Conservation (phyloP, 2,329 filamentous ascomycete genomes). For the Venturia nashicola region DNA sequence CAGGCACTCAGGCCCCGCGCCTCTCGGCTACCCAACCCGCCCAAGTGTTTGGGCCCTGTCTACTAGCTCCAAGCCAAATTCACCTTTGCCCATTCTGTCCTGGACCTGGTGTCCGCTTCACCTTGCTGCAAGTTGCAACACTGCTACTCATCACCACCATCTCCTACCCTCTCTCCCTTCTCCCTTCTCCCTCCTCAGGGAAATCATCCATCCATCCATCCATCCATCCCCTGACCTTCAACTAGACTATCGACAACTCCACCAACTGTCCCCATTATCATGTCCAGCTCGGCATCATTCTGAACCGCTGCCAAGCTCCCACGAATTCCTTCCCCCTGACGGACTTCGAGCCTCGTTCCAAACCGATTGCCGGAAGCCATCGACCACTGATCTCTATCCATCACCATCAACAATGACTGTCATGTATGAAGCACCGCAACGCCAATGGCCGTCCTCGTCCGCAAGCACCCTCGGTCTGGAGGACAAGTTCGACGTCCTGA, state of each 20-base stretch:
- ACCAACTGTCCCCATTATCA: neutral
- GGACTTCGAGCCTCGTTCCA: neutral
- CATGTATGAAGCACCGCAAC: constrained; percentile 58
- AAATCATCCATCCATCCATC: neutral
- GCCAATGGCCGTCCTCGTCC: constrained; percentile 46
- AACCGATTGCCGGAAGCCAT: too few species aligned
- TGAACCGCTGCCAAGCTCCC: neutral
- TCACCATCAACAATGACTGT: constrained; percentile 55
- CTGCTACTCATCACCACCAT: neutral
- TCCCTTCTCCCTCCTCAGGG: neutral
- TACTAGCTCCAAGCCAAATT: neutral
- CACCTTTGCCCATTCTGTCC: constrained; percentile 1
- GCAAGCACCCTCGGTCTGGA: constrained; percentile 50
- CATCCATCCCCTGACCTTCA: neutral
- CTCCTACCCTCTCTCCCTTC: neutral
- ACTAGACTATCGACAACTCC: neutral
- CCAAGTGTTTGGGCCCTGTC: neutral
- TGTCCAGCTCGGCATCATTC: neutral
- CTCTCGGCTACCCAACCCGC: neutral
- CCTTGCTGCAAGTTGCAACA: neutral
- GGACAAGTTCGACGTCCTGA: constrained; percentile 91
- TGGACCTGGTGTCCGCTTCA: neutral
- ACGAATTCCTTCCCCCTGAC: neutral
- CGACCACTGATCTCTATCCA: neutral
- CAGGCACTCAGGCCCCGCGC: neutral